These are phyloP conservation scores for Malassezia vespertilionis DNA, from an alignment of 1,284 basidiomycete species.

Conservation along the genomic window DNA sequence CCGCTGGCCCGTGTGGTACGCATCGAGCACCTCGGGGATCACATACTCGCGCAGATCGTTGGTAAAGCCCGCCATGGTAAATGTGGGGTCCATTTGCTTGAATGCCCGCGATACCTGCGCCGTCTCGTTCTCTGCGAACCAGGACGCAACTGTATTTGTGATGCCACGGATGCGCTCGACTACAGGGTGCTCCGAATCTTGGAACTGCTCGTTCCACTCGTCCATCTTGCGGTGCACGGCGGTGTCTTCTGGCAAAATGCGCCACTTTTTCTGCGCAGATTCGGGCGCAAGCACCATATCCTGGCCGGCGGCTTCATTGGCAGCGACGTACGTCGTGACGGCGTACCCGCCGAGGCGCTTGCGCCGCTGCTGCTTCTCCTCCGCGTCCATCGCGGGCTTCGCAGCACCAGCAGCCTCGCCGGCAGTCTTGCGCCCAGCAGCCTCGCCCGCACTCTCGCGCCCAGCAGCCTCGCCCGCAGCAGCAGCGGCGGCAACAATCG, in stretches of 20 bases:
- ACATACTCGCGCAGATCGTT: conserved; percentile 91
- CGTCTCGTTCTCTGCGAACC: conserved; percentile 96
- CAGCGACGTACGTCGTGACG: conserved; percentile 17
- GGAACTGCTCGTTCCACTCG: conserved; percentile 52
- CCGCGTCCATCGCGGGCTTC: background rate
- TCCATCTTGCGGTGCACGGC: conserved; percentile 28
- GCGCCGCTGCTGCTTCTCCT: background rate
- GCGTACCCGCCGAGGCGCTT: conserved; percentile 32
- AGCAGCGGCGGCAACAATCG: conserved; percentile 27
- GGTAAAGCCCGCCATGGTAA: conserved; percentile 75
- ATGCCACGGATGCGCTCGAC: conserved; percentile 69
- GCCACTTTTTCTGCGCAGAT: conserved; percentile 32
- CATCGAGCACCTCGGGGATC: conserved; percentile 91
- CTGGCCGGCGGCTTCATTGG: conserved; percentile 27
- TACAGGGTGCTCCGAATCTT: conserved; percentile 87
- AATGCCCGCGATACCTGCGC: conserved; percentile 81
- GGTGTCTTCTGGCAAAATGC: conserved; percentile 30
- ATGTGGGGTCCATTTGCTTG: conserved; percentile 73
- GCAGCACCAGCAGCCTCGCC: conserved; percentile 10
- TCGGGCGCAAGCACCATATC: conserved; percentile 37
- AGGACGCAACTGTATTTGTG: conserved; percentile 71
- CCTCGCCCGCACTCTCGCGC: conserved; percentile 23
- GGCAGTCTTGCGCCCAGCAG: conserved; percentile 5
- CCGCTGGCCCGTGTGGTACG: conserved; percentile 78
- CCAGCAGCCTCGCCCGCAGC: conserved; percentile 23